Base-by-base conservation (phyloP, 2,329 filamentous ascomycete genomes). In the Ceratocystis colombiana region DNA sequence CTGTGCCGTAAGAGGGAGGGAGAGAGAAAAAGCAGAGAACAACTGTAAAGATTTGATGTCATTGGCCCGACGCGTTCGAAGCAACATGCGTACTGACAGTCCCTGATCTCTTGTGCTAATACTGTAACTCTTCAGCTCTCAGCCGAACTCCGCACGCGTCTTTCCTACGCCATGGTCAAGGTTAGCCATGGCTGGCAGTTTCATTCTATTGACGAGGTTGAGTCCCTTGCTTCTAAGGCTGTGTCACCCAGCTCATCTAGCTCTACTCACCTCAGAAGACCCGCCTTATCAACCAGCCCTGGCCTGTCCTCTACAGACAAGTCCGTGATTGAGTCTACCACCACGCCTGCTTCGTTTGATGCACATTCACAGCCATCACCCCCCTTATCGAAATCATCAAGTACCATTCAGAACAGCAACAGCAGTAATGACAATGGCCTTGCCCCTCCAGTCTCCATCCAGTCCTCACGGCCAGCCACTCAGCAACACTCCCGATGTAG, bases 91-190 rank as follows among this genome's bases (percentile, higher is more conserved):
- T 12, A 41, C 37, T 10, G 8, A 12, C 37, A 41, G 22, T 57
- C 7, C 22, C 37, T 12, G 17, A 15, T 50, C n/a, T 6, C 53
- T 25, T 3, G n/a, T 59, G 44, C 53, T 65, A 61, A 65, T 15
- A n/a, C 22, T 48, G 25, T 37, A 15, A n/a, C 3, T 30, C 46
- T 37, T 44, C 73, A 91, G 88, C 78, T 90, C 65, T 90, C 89
- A 50, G 84, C 86, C 65, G 88, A 93, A 73, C 81, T 97, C 64
- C 88, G 87, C 73, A 87, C 90, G 63, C 88, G 90, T 71, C 81
- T 97, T 33, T 90, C 90, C 5, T 96, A 96, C 75, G 93, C 93
- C 70, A 94, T 96, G 83, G 83, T 95, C 73, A 96, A 96, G 75
- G 88, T 96, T 50, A 90, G 90, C 73, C 86, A 95, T 73, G 90